phyloP scores from a whole-genome alignment of 2,329 filamentous ascomycete genomes.

The Curvularia spicifera region DNA sequence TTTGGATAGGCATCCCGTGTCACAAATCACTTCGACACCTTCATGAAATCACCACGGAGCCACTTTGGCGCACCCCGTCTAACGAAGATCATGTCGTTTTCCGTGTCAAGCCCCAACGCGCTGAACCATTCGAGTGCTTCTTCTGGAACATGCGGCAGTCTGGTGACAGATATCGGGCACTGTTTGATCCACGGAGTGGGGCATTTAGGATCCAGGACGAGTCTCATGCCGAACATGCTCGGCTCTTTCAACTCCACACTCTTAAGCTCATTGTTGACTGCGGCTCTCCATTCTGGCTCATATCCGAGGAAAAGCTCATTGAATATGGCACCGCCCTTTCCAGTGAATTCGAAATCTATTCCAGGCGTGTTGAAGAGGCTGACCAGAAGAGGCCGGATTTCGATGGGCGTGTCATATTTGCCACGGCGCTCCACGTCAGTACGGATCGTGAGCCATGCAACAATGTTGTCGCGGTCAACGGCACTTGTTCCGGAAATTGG shows the following conservation, averaged over 20 bases:
- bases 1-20: background rate
- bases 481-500: constrained; percentile 5
- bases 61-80: constrained; percentile 16
- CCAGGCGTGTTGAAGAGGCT: constrained; percentile 13
- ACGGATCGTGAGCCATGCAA: constrained; percentile 16
- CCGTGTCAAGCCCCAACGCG: constrained; percentile 13
- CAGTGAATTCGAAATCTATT: constrained; percentile 16
- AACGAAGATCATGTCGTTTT: constrained; percentile 22
- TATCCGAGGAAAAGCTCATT: constrained; percentile 19
- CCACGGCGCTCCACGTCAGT: constrained; percentile 17
- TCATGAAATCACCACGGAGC: constrained; percentile 17
- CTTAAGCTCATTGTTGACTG: constrained; percentile 15
- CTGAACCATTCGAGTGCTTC: constrained; percentile 16
- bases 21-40: constrained; percentile 8
- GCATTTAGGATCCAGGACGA: constrained; percentile 15
- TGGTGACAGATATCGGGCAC: constrained; percentile 15
- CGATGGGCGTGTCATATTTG: constrained; percentile 19
- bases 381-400: constrained; percentile 13
- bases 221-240: constrained; percentile 12
- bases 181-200: constrained; percentile 14
- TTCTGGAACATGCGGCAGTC: constrained; percentile 17
- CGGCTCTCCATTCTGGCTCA: constrained; percentile 11
- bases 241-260: constrained; percentile 19
- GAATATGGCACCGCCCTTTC: constrained; percentile 15
- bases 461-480: constrained; percentile 10